phyloP scores from a whole-genome alignment of 495 filamentous ascomycete species.

The Penicillium nucicola region DNA sequence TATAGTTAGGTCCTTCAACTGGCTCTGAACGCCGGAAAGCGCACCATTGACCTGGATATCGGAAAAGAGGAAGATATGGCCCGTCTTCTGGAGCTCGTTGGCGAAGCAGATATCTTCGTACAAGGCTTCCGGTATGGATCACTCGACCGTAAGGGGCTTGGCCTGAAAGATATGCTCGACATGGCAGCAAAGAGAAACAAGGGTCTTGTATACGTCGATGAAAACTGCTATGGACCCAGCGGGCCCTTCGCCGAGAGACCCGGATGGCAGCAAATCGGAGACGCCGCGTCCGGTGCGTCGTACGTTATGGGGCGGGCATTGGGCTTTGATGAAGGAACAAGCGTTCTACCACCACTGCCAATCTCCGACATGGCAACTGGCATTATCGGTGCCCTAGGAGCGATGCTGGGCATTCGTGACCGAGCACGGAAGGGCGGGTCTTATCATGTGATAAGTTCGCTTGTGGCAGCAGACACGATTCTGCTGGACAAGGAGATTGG shows the following conservation, averaged over 20 bases:
- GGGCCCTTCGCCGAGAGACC: conserved; percentile 31
- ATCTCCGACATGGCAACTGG: conserved; percentile 70
- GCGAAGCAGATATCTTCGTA: conserved; percentile 55
- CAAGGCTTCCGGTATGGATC: conserved; percentile 53
- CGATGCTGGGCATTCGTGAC: conserved; percentile 42
- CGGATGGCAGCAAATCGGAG: conserved; percentile 49
- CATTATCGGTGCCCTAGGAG: conserved; percentile 52
- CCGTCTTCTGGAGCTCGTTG: conserved; percentile 42
- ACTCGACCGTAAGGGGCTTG: conserved; percentile 51
- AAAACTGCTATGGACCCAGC: conserved; percentile 60
- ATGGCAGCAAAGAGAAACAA: conserved; percentile 40
- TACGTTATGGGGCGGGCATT: conserved; percentile 33
- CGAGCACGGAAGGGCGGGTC: conserved; percentile 26
- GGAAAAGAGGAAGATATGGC: conserved; percentile 38
- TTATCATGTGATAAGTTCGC: conserved; percentile 22
- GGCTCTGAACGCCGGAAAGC: conserved; percentile 53
- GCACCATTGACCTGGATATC: conserved; percentile 51
- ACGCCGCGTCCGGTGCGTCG: conserved; percentile 26
- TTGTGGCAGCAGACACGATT: conserved; percentile 24
- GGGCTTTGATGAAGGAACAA: conserved; percentile 58
- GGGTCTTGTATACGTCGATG: conserved; percentile 60
- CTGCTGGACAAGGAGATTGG: conserved; percentile 20
- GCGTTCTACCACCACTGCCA: conserved; percentile 66
- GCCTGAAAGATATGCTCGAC: conserved; percentile 46
- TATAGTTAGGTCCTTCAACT: conserved; percentile 31